Evolutionary conservation across 768 basidiomycete species (phyloP), one percentile per base, ranked within the genome.

Genomic region (Neoboletus subvelutipes): DNA sequence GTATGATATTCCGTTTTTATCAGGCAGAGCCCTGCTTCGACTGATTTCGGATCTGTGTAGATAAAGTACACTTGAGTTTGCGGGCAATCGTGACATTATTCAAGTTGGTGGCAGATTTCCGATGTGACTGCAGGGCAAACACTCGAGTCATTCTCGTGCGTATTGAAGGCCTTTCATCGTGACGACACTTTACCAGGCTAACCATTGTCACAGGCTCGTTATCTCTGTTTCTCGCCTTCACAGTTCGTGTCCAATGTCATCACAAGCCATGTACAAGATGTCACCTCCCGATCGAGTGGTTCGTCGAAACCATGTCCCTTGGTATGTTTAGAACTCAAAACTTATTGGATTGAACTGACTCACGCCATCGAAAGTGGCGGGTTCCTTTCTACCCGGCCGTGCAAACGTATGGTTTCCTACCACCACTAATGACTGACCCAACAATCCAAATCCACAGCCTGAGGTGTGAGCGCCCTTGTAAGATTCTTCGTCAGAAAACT

Each of bases 11-110:
- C 12, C 31, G 12, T 31, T 33, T 45, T 37, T 15, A n/a, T 28
- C 24, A 2, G 12, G 15, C 17, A 31, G 2, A 45, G 5, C 7
- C 17, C 33, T 8, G 28, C 47, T 31, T 11, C 6, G 26, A 36
- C 29, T 55, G 18, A 50, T 22, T 28, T n/a, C n/a, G n/a, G n/a
- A 17, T 20, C 15, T 22, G 12, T 1, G 10, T 22, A 58, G 57
- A 34, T 58, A 15, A 48, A 60, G 1, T 53, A 50, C 42, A 39
- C 58, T 41, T 58, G 56, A 56, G 59, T 60, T 13, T 4, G 59
- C 17, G 7, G 18, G 15, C 4, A n/a, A n/a, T n/a, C n/a, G n/a
- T n/a, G n/a, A 18, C 11, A 17, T 20, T 4, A 29, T 36, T 39
- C 46, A 10, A 12, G n/a, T 42, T 12, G 7, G 20, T 22, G 26